Percentiles rank a stretch among this genome's conserved stretches.
phyloP scores from a whole-genome alignment of 768 basidiomycete species.

The Calocybe indica region DNA sequence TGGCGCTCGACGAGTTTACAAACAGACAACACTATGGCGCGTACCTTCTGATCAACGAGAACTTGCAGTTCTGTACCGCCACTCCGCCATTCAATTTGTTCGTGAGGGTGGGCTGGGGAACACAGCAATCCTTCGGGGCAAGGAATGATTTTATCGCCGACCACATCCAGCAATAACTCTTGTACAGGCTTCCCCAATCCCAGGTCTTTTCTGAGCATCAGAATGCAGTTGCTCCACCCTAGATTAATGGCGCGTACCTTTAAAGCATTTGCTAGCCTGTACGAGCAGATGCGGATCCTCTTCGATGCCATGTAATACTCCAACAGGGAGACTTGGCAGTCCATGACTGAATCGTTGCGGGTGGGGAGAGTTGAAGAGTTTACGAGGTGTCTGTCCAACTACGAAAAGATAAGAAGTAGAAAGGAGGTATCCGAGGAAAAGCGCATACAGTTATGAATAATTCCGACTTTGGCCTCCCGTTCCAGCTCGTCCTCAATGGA shows the following conservation, averaged over 20 bases:
- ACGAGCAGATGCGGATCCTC: conserved; percentile 73
- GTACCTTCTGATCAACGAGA: conserved; percentile 56
- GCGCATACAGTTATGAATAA: conserved; percentile 82
- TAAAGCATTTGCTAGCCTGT: conserved; percentile 50
- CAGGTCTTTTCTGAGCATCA: conserved; percentile 32
- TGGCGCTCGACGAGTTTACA: background rate
- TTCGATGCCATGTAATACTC: conserved; percentile 68
- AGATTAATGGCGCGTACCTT: conserved; percentile 32
- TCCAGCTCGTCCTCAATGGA: conserved; percentile 81
- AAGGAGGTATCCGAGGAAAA: background rate
- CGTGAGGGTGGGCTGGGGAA: conserved; percentile 56
- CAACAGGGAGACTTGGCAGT: conserved; percentile 64
- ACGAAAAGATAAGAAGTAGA: background rate
- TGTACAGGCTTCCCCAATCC: conserved; percentile 40
- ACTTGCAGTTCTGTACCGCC: conserved; percentile 54
- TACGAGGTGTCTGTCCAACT: conserved; percentile 92
- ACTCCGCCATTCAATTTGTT: conserved; percentile 64
- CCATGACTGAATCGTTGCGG: conserved; percentile 72
- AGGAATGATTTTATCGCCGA: conserved; percentile 57
- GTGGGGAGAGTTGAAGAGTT: conserved; percentile 75
- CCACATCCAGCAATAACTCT: conserved; percentile 48
- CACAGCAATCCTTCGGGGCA: conserved; percentile 52
- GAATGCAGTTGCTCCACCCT: background rate
- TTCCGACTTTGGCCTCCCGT: conserved; percentile 88
- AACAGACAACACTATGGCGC: background rate